Conservation (phyloP, 352 stramenopile genomes). For the Globisporangium spiculum region DNA sequence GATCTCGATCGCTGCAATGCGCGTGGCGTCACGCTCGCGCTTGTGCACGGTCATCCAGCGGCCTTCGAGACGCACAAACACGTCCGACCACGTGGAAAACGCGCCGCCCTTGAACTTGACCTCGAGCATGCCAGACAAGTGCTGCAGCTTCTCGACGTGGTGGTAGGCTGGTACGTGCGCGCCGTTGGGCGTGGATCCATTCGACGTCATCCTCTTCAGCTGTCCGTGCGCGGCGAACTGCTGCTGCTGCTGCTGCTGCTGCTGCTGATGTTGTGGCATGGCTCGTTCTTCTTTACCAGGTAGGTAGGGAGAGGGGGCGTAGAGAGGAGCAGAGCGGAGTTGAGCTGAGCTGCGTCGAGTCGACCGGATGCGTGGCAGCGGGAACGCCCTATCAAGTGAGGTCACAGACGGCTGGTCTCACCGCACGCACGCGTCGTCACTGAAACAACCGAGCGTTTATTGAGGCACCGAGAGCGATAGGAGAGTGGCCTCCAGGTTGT, state of each 20-base stretch:
- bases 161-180: not conserved
- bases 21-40: constrained; percentile 39
- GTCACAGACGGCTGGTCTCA: not conserved
- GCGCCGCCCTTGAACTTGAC: constrained; percentile 31
- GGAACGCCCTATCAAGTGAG: not conserved
- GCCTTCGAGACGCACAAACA: constrained; percentile 29
- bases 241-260: not conserved
- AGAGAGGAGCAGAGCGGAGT: not conserved
- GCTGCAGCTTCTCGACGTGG: constrained; percentile 20
- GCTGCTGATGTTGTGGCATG: constrained; percentile 7
- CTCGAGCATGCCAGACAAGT: constrained; percentile 22
- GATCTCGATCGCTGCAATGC: constrained; percentile 66
- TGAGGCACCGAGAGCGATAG: not conserved
- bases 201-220: constrained; percentile 19
- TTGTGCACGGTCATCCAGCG: constrained; percentile 39
- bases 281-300: not conserved
- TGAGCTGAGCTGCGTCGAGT: not conserved
- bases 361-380: not conserved
- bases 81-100: constrained; percentile 30
- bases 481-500: not conserved
- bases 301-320: not conserved
- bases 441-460: not conserved
- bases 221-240: constrained; percentile 5
- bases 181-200: not conserved
- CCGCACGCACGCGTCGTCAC: not conserved